A percentile compares a stretch with the other conserved stretches of the same genome.
These are phyloP conservation scores for Kwoniella mangroviensis DNA, from an alignment of 768 basidiomycete genomes.

Conservation along the genomic window DNA sequence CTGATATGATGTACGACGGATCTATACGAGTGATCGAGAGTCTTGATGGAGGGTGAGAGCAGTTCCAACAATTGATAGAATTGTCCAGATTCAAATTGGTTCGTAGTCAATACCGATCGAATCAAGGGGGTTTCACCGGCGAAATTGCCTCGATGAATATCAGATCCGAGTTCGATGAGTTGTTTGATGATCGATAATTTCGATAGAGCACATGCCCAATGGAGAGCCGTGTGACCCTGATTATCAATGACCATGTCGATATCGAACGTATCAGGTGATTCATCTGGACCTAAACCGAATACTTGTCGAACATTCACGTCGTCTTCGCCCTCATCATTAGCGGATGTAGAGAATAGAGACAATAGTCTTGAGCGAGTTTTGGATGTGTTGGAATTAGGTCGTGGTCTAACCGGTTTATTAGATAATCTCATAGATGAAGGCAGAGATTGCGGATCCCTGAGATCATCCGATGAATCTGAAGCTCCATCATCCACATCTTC, in stretches of 20 bases:
- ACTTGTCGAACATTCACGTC: conserved; percentile 33
- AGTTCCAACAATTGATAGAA: conserved; percentile 70
- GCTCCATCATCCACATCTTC: conserved; percentile 42
- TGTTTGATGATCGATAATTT: conserved; percentile 70
- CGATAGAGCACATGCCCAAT: conserved; percentile 86
- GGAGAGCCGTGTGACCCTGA: conserved; percentile 90
- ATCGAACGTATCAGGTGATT: conserved; percentile 61
- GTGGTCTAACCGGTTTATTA: conserved; percentile 48
- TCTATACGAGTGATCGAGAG: conserved; percentile 82
- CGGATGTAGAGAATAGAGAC: conserved; percentile 46
- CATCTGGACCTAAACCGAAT: conserved; percentile 37
- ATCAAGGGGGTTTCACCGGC: conserved; percentile 94
- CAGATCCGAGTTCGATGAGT: conserved; percentile 77
- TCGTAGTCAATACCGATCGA: conserved; percentile 85
- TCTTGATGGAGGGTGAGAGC: conserved; percentile 77
- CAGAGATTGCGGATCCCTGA: conserved; percentile 34
- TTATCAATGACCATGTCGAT: conserved; percentile 89
- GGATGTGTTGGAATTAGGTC: conserved; percentile 31
- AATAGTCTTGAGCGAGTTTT: conserved; percentile 51
- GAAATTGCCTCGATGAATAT: conserved; percentile 87
- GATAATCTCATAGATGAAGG: conserved; percentile 47
- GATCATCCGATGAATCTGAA: conserved; percentile 38
- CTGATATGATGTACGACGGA: conserved; percentile 90
- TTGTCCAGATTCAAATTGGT: conserved; percentile 71
- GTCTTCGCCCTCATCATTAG: conserved; percentile 13